phyloP scores from a whole-genome alignment of 2,329 filamentous ascomycete genomes.

The Plectosphaerella cucumerina region DNA sequence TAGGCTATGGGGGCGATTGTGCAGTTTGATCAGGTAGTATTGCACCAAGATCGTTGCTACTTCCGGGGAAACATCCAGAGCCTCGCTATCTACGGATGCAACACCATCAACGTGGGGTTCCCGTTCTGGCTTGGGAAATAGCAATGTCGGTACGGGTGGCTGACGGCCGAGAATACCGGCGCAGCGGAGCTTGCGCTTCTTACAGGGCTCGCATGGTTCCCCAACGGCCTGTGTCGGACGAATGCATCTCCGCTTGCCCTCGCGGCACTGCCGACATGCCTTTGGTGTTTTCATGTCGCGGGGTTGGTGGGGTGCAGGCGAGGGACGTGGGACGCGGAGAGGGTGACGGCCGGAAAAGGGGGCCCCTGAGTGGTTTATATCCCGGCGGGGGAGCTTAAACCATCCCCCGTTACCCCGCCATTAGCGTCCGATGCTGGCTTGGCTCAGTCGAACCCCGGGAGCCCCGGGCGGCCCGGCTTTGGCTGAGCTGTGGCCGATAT shows the following conservation, averaged over 20 bases:
- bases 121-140: not conserved
- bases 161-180: not conserved
- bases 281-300: constrained; percentile 8
- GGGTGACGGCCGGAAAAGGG: no score
- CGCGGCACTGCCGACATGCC: constrained; percentile 10
- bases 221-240: constrained; percentile 1
- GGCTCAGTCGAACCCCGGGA: no score
- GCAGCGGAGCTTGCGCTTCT: not conserved
- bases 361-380: no score
- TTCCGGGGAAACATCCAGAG: not conserved
- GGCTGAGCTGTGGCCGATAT: no score
- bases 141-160: no score
- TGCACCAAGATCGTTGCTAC: constrained; percentile 14
- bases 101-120: not conserved
- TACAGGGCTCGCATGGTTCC: constrained; percentile 4
- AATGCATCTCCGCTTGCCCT: constrained; percentile 10
- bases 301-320: no score
- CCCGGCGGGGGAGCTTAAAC: no score
- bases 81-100: not conserved
- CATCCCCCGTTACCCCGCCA: no score
- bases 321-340: no score
- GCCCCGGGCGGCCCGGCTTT: no score
- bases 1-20: constrained; percentile 19
- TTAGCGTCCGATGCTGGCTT: no score
- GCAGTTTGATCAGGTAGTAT: constrained; percentile 18